Evolutionary conservation across 2,329 filamentous ascomycete genomes (phyloP).

Genomic region (Sarocladiaceae sp.): DNA sequence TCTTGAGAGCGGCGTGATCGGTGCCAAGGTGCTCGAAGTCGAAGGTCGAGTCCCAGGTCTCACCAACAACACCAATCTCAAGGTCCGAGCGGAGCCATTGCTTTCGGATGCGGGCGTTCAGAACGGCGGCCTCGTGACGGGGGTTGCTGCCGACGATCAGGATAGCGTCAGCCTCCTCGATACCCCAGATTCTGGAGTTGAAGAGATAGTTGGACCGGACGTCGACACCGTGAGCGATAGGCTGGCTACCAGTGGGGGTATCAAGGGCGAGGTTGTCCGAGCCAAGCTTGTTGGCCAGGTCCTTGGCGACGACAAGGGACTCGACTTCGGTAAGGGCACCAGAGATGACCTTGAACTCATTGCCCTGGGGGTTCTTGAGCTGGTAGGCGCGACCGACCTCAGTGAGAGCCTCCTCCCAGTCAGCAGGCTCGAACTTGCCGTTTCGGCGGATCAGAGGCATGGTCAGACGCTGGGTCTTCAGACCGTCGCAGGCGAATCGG

Average conservation of each 20-base stretch:
- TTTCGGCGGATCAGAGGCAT: constrained; percentile 84
- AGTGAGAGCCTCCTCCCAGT: constrained; percentile 91
- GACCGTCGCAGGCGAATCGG: constrained; percentile 89
- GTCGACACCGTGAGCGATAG: constrained; percentile 87
- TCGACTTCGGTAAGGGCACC: constrained; percentile 89
- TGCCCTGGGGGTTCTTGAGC: constrained; percentile 72
- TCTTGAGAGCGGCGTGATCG: constrained; percentile 74
- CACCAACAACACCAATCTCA: constrained; percentile 84
- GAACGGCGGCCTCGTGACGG: constrained; percentile 85
- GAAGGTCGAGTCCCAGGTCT: constrained; percentile 89
- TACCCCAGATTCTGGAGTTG: constrained; percentile 90
- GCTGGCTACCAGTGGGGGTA: constrained; percentile 74
- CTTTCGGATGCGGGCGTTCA: constrained; percentile 96
- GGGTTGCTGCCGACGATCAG: constrained; percentile 94
- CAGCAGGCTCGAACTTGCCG: constrained; percentile 84
- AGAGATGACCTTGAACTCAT: constrained; percentile 94
- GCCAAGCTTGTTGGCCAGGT: constrained; percentile 90
- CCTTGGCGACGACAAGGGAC: constrained; percentile 92
- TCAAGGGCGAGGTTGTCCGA: constrained; percentile 95
- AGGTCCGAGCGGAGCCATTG: constrained; percentile 95
- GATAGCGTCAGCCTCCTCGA: constrained; percentile 89
- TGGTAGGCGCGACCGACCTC: constrained; percentile 80
- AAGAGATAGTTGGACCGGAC: constrained; percentile 92
- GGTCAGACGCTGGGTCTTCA: constrained; percentile 93
- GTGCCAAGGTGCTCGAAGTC: constrained; percentile 87